Conservation (phyloP, 2,329 filamentous ascomycete species). For the Beauveria asiatica region DNA sequence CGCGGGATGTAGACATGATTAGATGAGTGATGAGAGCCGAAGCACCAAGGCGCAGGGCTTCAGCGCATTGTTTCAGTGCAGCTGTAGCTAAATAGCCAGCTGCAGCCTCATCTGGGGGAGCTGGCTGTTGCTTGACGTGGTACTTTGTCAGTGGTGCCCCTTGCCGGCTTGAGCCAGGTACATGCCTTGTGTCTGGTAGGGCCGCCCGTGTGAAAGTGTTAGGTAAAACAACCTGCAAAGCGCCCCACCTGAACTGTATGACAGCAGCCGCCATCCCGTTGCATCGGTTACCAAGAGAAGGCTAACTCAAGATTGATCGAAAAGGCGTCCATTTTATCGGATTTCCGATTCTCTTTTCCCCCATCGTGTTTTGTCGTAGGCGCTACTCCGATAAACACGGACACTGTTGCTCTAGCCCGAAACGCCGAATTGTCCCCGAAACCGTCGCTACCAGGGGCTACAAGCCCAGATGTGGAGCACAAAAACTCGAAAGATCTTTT, state of each 20-base stretch:
- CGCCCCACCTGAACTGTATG: not conserved
- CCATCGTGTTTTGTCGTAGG: too few species aligned
- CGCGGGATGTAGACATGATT: not conserved
- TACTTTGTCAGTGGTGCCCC: not conserved
- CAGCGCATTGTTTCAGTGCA: not conserved
- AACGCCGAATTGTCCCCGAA: slow-evolving; percentile 11
- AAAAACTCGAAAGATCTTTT: not conserved
- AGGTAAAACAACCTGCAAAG: not conserved
- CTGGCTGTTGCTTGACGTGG: not conserved
- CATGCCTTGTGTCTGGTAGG: not conserved
- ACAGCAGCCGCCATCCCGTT: not conserved
- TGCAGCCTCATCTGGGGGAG: not conserved
- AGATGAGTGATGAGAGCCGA: not conserved
- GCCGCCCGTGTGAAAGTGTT: not conserved
- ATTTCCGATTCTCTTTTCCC: not conserved
- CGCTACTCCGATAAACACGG: too few species aligned
- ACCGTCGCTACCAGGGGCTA: slow-evolving; percentile 6
- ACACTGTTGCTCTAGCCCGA: not conserved
- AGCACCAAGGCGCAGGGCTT: not conserved
- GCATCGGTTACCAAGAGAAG: not conserved
- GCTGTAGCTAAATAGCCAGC: not conserved
- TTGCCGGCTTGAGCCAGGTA: not conserved
- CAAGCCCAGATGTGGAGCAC: slow-evolving; percentile 9
- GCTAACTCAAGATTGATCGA: not conserved
- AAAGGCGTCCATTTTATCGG: not conserved